Percentiles rank a stretch among this genome's conserved stretches.
These are phyloP conservation scores for Cruciata laevipes DNA, from an alignment of 257 asterid genomes.

Conservation along the genomic window DNA sequence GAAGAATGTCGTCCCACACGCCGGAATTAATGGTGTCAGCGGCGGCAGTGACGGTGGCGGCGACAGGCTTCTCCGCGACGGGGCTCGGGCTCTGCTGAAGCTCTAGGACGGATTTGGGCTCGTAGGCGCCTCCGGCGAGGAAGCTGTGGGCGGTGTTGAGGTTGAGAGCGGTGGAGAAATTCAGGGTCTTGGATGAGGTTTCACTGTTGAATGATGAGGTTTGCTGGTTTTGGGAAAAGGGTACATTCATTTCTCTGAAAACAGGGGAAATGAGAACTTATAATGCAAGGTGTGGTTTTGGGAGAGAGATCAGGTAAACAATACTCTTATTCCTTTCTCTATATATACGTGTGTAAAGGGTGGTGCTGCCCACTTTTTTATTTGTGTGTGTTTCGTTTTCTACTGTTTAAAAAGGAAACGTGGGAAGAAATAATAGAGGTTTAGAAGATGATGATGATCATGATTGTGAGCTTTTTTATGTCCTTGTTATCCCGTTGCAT, in stretches of 20 bases:
- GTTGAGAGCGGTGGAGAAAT: slow-evolving; percentile 5
- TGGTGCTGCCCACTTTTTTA: slow-evolving; percentile 9
- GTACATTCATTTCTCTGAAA: slow-evolving; percentile 71
- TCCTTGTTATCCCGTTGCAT: slow-evolving; percentile 25
- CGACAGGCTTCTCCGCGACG: slow-evolving; percentile 26
- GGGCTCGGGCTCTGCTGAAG: slow-evolving; percentile 69
- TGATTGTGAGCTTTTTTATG: slow-evolving; percentile 35
- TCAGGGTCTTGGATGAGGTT: slow-evolving; percentile 14
- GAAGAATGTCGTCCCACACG: slow-evolving; percentile 40
- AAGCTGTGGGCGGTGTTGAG: slow-evolving; percentile 1
- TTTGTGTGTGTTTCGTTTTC: slow-evolving; percentile 9
- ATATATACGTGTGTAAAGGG: background rate
- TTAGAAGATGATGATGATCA: slow-evolving; percentile 36
- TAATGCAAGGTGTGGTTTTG: background rate
- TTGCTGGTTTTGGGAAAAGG: slow-evolving; percentile 49
- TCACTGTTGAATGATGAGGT: slow-evolving; percentile 3
- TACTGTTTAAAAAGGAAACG: slow-evolving; percentile 13
- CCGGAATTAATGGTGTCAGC: slow-evolving; percentile 15
- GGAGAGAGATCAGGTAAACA: background rate
- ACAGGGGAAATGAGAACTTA: slow-evolving; percentile 3
- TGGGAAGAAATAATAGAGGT: slow-evolving; percentile 4
- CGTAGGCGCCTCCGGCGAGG: slow-evolving; percentile 31
- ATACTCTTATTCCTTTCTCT: background rate
- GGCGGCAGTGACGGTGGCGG: slow-evolving; percentile 13
- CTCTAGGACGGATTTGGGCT: slow-evolving; percentile 81